Evolutionary conservation across 306 rosid genomes (phyloP), one percentile per base, ranked within the genome.

Genomic region (Inga leiocalycina): DNA sequence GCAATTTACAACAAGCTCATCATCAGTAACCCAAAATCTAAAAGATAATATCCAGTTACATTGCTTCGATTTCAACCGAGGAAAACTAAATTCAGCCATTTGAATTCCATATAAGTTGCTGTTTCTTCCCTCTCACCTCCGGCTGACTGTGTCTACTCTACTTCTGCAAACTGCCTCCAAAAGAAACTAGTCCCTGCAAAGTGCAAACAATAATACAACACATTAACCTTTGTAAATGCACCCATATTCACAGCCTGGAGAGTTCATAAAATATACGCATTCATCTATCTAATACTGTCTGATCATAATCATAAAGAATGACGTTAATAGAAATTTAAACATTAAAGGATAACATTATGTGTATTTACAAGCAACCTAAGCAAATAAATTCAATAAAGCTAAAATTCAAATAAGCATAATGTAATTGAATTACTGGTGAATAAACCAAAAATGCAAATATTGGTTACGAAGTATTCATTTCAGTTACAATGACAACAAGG

Each of bases 101-200:
- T 74, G 56, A 81, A 71, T 61, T 22, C 73, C 44, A 10, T 20
- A 34, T 24, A 43, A 43, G 22, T 52, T 52, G 22, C 30, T 32
- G 70, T 56, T 80, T 75, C 87, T 70, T 75, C 54, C 32, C 82
- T 27, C 27, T 27, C 61, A 37, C 45, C 65, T 61, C 80, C 64
- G 34, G 85, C 39, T 5, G 59, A 17, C 19, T 52, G 9, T 17
- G 59, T 2, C 59, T 1, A 17, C 3, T 17, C 59, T 19, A n/a
- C 22, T 52, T 52, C 22, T 17, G 59, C 59, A 52, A 17, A 52
- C 22, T 52, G 59, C 6, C 22, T 52, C 59, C 59, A 52, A 52
- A 16, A 52, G 45, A 75, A 71, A 30, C 89, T 92, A 92, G 87
- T 92, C 97, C 97, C 97, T 92, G 94, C 71, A 90, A 76, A 49